These are phyloP conservation scores for Aspergillus pseudonomiae DNA, from an alignment of 2,329 filamentous ascomycete genomes.

Conservation along the genomic window DNA sequence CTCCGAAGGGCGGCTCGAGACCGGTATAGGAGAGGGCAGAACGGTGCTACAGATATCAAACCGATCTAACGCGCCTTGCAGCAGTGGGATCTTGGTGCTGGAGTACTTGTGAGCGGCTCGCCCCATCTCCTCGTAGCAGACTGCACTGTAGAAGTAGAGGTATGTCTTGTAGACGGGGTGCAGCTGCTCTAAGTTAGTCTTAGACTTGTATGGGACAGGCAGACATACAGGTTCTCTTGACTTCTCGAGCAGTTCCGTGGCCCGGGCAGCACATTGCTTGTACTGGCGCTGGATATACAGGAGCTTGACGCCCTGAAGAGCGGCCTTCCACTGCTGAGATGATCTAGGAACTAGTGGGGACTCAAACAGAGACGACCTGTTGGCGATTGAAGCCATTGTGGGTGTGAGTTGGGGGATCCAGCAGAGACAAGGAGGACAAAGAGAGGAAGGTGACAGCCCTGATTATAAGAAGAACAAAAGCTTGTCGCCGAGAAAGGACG, in stretches of 20 bases:
- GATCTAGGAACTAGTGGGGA: constrained; percentile 19
- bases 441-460: neutral
- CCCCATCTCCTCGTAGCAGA: constrained; percentile 52
- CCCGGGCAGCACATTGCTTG: constrained; percentile 43
- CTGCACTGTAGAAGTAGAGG: constrained; percentile 51
- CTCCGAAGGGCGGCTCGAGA: constrained; percentile 2
- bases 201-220: neutral
- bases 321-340: constrained; percentile 36
- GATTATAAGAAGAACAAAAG: neutral
- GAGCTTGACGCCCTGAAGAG: constrained; percentile 38
- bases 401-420: neutral
- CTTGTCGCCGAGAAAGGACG: neutral
- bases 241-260: constrained; percentile 33
- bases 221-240: constrained; percentile 25
- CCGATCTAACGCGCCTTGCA: constrained; percentile 44
- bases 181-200: constrained; percentile 27
- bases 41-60: constrained; percentile 39
- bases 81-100: constrained; percentile 44
- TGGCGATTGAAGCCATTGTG: constrained; percentile 20
- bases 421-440: neutral
- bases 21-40: constrained; percentile 25
- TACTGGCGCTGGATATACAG: constrained; percentile 43
- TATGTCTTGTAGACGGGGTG: constrained; percentile 41
- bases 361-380: constrained; percentile 25
- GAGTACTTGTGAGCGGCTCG: constrained; percentile 52